These are phyloP conservation scores for Coemansia sp. DNA, from an alignment of 192 early-diverging fungal genomes.

Conservation along the genomic window DNA sequence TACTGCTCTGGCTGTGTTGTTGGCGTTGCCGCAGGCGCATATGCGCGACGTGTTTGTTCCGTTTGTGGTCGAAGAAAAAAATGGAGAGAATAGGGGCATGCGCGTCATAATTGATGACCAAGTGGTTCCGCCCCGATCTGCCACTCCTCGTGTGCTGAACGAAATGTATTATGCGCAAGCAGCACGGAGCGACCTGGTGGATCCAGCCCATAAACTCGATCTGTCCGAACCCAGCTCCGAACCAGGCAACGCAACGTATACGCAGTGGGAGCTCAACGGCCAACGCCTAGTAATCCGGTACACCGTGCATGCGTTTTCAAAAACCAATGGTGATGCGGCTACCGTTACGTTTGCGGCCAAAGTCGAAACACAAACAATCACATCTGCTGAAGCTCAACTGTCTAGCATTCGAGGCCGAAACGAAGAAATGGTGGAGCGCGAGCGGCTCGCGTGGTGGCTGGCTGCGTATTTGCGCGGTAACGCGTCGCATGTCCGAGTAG, in stretches of 20 bases:
- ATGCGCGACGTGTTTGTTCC: slow-evolving; percentile 35
- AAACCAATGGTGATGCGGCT: slow-evolving; percentile 1
- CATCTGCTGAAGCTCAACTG: not conserved
- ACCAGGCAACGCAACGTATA: slow-evolving; percentile 39
- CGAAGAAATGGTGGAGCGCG: slow-evolving; percentile 35
- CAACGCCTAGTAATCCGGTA: slow-evolving; percentile 41
- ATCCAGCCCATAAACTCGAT: slow-evolving; percentile 11
- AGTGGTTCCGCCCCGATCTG: slow-evolving; percentile 16
- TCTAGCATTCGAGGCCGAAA: slow-evolving; percentile 2
- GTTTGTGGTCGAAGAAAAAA: slow-evolving; percentile 11
- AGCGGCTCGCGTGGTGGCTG: slow-evolving; percentile 51
- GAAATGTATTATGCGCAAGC: slow-evolving; percentile 27
- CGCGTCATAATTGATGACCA: slow-evolving; percentile 32
- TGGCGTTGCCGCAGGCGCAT: slow-evolving; percentile 38
- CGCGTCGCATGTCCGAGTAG: slow-evolving; percentile 48
- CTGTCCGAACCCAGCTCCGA: not conserved
- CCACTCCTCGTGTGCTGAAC: slow-evolving; percentile 35
- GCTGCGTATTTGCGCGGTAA: slow-evolving; percentile 41
- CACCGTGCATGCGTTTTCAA: slow-evolving; percentile 34
- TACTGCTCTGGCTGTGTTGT: slow-evolving; percentile 32
- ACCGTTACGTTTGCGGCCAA: slow-evolving; percentile 37
- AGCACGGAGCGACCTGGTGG: slow-evolving; percentile 12
- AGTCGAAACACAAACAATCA: slow-evolving; percentile 28
- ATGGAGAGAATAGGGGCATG: too few species aligned
- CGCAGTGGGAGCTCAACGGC: slow-evolving; percentile 49